These are phyloP conservation scores for Furculomyces boomerangus DNA, from an alignment of 371 early-diverging fungal genomes.

Conservation along the genomic window DNA sequence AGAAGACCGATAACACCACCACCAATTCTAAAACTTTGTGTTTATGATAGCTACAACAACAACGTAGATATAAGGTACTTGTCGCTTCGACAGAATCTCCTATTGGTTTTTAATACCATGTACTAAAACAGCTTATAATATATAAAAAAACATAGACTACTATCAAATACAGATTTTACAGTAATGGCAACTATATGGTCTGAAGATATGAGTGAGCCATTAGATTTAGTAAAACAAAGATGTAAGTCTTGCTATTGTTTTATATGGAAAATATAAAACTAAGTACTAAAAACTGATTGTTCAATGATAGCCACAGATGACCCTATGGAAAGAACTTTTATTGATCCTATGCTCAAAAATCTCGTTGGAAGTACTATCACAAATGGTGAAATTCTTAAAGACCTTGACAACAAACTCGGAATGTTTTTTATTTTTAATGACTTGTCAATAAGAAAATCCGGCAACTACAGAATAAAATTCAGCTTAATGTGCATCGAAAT, in stretches of 20 bases:
- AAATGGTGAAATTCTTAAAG: constrained; percentile 39
- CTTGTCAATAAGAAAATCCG: constrained; percentile 29
- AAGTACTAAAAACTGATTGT: no score
- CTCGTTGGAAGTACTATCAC: constrained; percentile 53
- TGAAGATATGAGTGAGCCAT: constrained; percentile 22
- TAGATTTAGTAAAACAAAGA: constrained; percentile 33
- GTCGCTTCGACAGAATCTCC: background rate
- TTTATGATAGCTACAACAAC: constrained; percentile 12
- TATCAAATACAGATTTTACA: constrained; percentile 34
- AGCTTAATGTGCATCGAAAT: constrained; percentile 19
- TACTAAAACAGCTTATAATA: no score
- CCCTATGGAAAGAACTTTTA: no score
- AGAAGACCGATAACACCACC: constrained; percentile 29
- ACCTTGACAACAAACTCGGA: constrained; percentile 36
- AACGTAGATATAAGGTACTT: constrained; percentile 14
- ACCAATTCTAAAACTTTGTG: constrained; percentile 21
- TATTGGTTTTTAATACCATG: background rate
- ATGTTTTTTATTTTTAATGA: constrained; percentile 37
- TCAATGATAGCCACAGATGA: no score
- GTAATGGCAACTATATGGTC: constrained; percentile 41
- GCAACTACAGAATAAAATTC: constrained; percentile 24
- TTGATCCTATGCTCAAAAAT: constrained; percentile 17
- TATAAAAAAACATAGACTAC: no score
- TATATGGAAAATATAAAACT: background rate
- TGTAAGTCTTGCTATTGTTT: constrained; percentile 6